Conservation (phyloP, 2,329 filamentous ascomycete species). For the Trichoderma sp. region DNA sequence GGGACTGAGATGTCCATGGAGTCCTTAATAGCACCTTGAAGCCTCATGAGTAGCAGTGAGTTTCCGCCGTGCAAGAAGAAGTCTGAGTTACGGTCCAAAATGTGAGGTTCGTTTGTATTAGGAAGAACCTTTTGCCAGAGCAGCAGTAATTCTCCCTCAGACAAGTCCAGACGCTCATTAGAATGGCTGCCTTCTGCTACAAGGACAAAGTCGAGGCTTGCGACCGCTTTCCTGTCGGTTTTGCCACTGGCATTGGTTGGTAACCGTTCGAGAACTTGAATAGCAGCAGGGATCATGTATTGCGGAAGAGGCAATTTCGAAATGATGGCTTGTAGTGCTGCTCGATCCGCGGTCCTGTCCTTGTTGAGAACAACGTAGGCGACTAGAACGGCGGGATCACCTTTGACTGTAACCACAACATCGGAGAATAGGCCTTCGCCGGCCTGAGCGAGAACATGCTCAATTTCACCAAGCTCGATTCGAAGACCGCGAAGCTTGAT, state of each 20-base stretch:
- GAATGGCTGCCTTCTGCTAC: neutral
- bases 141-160: neutral
- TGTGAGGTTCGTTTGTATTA: neutral
- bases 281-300: neutral
- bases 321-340: neutral
- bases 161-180: neutral
- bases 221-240: neutral
- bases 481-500: neutral
- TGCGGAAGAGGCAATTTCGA: neutral
- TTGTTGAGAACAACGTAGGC: neutral
- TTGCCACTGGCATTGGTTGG: neutral
- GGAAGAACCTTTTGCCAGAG: neutral
- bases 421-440: neutral
- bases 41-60: neutral
- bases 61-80: neutral
- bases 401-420: neutral
- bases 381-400: neutral
- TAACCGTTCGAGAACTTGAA: neutral
- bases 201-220: neutral
- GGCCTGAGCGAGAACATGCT: neutral
- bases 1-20: neutral
- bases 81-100: neutral
- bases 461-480: neutral
- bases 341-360: neutral
- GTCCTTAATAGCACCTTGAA: neutral